Evolutionary conservation across 257 asterid species (phyloP), one percentile per base, ranked within the genome.

Genomic region (Lithospermum erythrorhizon): DNA sequence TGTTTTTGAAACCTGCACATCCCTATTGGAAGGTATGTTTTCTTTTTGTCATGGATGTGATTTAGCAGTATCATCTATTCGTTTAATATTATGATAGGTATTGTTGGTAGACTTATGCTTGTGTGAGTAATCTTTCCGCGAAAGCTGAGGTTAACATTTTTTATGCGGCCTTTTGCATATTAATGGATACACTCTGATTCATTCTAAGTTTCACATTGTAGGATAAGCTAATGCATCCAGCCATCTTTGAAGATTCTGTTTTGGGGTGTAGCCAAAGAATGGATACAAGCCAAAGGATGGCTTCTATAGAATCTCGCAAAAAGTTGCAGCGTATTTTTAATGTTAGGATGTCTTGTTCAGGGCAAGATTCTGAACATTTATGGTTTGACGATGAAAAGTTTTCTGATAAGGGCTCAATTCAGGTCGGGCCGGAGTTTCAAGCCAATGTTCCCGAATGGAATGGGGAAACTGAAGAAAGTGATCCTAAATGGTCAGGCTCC

Each of bases 401-500:
- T 41, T 14, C 49, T 41, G 49, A 8, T 41, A 11, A 41, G 16
- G 49, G 18, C 49, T 41, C 49, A 41, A 41, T 41, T 11, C 16
- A 11, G 49, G 49, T 41, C 4, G 49, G 49, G 16, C 17, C 18
- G 0, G 49, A 41, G 18, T 41, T 1, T 63, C 73, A 69, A 53
- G 65, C 65, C 23, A 54, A 62, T 19, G 55, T 63, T 30, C 73
- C 73, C 20, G 56, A 62, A 22, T 69, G 73, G 69, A 63, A 32
- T 3, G 63, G 23, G 16, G 68, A 68, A 32, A 57, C 41, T 9
- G 20, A 27, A 23, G 56, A 57, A 57, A 63, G 64, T 35, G 69
- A 69, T 45, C 58, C 65, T n/a, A 81, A 80, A 82, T 84, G 93
- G 94, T 54, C 72, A 54, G 90, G 94, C 3, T 65, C 79, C 60